Conservation (phyloP, 805 yeast genomes). For the Lipomyces sp. region DNA sequence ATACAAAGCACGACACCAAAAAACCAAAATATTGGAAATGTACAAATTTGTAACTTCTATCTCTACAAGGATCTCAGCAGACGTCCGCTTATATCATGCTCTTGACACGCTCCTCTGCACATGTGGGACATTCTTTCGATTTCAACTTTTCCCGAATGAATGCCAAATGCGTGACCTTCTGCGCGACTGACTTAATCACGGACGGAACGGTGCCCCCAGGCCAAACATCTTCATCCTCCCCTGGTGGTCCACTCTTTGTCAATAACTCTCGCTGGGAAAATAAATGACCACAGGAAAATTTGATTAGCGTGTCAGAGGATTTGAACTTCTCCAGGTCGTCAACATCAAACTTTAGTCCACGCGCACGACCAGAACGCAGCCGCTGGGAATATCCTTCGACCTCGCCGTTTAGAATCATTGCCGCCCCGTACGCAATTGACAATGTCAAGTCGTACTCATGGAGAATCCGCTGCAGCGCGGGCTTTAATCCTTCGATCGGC, state of each 20-base stretch:
- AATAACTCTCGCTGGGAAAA: conserved; percentile 27
- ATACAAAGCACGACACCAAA: not conserved
- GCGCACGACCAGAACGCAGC: conserved; percentile 31
- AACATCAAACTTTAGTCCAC: conserved; percentile 33
- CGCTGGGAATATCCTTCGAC: conserved; percentile 30
- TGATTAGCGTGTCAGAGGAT: conserved; percentile 22
- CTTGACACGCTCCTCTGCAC: conserved; percentile 18
- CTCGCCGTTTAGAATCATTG: conserved; percentile 19
- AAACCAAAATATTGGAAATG: not conserved
- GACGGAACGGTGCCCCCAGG: conserved; percentile 18
- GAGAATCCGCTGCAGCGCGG: conserved; percentile 64
- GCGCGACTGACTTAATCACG: conserved; percentile 27
- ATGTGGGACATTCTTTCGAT: conserved; percentile 25
- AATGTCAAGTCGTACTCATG: conserved; percentile 59
- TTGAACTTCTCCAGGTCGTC: conserved; percentile 26
- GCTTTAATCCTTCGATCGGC: conserved; percentile 67
- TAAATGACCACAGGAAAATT: conserved; percentile 33
- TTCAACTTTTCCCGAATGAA: conserved; percentile 28
- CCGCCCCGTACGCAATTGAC: conserved; percentile 34
- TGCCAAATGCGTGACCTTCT: conserved; percentile 35
- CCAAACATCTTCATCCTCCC: conserved; percentile 24
- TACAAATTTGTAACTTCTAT: not conserved
- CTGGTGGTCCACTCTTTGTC: conserved; percentile 10
- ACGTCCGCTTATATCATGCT: not conserved
- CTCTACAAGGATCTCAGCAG: not conserved